Evolutionary conservation across 768 basidiomycete genomes (phyloP).

Genomic region (Fomitopsis serialis): DNA sequence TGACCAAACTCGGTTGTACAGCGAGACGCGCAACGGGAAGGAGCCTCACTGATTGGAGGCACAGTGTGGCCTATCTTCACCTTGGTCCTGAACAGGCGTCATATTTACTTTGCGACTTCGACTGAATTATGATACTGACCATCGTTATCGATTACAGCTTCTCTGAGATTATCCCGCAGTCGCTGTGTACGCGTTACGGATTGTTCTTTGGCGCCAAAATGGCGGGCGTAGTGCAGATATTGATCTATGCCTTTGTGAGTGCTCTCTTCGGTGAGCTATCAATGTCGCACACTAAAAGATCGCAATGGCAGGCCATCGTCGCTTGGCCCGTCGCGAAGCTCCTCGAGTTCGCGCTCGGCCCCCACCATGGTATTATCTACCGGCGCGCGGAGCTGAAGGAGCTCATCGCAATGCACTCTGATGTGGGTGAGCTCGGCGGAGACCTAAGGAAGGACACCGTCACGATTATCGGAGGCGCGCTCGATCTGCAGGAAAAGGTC

Average conservation of each 20-base stretch:
- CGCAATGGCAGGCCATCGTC: constrained; percentile 50
- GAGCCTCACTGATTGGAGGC: too few species aligned
- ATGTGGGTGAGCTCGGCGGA: constrained; percentile 67
- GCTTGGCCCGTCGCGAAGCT: constrained; percentile 86
- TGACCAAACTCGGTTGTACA: too few species aligned
- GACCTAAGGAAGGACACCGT: constrained; percentile 86
- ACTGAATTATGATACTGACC: not conserved
- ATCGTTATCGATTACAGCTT: constrained; percentile 50
- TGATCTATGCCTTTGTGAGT: constrained; percentile 67
- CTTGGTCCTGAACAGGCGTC: too few species aligned
- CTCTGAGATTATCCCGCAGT: constrained; percentile 89
- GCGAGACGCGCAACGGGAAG: too few species aligned
- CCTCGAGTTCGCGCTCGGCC: constrained; percentile 69
- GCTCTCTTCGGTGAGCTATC: too few species aligned
- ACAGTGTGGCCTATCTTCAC: too few species aligned
- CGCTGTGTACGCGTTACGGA: constrained; percentile 87
- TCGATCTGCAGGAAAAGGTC: constrained; percentile 83
- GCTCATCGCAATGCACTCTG: constrained; percentile 83
- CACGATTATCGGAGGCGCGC: constrained; percentile 82
- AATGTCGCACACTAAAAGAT: not conserved
- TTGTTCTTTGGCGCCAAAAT: constrained; percentile 85
- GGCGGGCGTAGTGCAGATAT: constrained; percentile 59
- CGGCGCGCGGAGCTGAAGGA: constrained; percentile 81
- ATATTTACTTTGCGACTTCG: not conserved
- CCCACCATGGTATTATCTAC: constrained; percentile 90